Percentiles rank a stretch among this genome's conserved stretches.
phyloP scores from a whole-genome alignment of 2,329 filamentous ascomycete genomes.

The Ilyonectria robusta region DNA sequence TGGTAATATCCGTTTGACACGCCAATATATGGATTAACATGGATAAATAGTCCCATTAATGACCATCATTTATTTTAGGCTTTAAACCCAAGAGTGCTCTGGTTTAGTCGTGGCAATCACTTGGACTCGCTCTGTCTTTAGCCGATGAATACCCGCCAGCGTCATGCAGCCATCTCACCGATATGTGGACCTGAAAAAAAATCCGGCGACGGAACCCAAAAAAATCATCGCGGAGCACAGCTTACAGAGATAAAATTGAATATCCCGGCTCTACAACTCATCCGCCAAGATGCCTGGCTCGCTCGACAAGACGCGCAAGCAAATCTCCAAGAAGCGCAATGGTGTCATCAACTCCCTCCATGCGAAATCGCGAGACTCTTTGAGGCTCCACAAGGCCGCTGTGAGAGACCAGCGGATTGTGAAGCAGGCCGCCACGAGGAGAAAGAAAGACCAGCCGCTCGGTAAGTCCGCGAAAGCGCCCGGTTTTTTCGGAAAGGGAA shows the following conservation, averaged over 20 bases:
- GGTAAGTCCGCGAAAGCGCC: conserved; percentile 62
- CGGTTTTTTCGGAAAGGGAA: not conserved
- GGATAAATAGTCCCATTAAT: too few relatives aligned
- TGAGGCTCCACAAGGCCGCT: conserved; percentile 83
- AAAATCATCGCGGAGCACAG: conserved; percentile 37
- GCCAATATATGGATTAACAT: too few relatives aligned
- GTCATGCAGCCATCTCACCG: conserved; percentile 12
- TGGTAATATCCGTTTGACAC: too few relatives aligned
- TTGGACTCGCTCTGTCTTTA: conserved; percentile 14
- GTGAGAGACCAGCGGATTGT: conserved; percentile 87
- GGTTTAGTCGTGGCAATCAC: not conserved
- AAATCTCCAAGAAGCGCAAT: conserved; percentile 89
- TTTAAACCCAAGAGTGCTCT: not conserved
- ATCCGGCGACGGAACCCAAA: conserved; percentile 24
- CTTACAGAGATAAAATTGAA: conserved; percentile 25
- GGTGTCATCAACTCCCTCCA: conserved; percentile 83
- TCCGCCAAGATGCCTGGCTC: conserved; percentile 77
- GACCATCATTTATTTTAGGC: not conserved
- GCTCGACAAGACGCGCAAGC: conserved; percentile 87
- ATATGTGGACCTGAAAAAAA: conserved; percentile 31
- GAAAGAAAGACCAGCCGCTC: conserved; percentile 81
- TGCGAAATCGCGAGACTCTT: conserved; percentile 89
- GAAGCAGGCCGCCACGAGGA: conserved; percentile 77
- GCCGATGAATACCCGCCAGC: conserved; percentile 37
- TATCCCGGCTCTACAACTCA: conserved; percentile 8